Conservation (phyloP, 257 asterid genomes). For the Agastache rugosa region DNA sequence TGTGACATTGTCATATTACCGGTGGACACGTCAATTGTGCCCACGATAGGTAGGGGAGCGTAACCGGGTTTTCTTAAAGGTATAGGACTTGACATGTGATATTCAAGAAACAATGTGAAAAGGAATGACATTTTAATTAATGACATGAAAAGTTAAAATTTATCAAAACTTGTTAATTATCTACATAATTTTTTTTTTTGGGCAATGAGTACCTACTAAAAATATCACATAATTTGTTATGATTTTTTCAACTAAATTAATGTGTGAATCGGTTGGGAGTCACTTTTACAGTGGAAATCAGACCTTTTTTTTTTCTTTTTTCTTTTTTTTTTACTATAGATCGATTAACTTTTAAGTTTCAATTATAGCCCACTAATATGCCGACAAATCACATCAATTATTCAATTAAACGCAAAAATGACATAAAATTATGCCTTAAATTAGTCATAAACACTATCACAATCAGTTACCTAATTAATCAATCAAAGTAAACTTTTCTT, state of each 20-base stretch:
- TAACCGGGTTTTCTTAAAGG: no score
- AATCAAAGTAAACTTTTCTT: conserved; percentile 28
- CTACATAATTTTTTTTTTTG: no score
- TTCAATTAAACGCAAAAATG: conserved; percentile 40
- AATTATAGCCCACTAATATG: conserved; percentile 57
- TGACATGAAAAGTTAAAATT: no score
- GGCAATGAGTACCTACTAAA: neutral
- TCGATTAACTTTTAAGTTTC: conserved; percentile 50
- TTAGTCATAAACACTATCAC: conserved; percentile 34
- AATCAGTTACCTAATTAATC: conserved; percentile 43
- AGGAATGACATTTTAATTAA: no score
- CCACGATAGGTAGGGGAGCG: no score
- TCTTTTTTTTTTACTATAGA: conserved; percentile 41
- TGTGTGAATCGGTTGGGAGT: conserved; percentile 15
- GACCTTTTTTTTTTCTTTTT: neutral
- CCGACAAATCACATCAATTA: conserved; percentile 57
- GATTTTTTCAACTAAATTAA: neutral
- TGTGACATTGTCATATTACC: no score
- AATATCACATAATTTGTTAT: neutral
- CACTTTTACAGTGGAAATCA: conserved; percentile 26
- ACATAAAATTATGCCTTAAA: conserved; percentile 33
- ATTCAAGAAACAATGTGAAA: no score
- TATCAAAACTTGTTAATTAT: no score
- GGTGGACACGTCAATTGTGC: no score
- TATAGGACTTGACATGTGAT: no score